Percentiles rank a stretch among this genome's conserved stretches.
Evolutionary conservation across 371 early-diverging fungal genomes (phyloP).

Genomic region (Umbelopsis sp.): DNA sequence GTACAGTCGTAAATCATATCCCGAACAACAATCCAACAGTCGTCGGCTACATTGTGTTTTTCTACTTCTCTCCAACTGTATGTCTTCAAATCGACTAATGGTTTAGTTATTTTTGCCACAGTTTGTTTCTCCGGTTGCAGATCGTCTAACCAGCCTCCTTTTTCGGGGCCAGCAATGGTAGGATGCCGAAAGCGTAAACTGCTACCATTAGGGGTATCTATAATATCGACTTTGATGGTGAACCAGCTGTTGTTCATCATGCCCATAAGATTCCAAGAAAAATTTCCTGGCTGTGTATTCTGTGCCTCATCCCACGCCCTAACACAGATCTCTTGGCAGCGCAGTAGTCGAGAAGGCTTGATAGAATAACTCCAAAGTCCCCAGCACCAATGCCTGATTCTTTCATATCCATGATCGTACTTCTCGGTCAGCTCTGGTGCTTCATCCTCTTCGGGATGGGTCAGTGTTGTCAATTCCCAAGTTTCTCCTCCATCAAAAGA

Average conservation of each 20-base stretch:
- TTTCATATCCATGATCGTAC: conserved; percentile 22
- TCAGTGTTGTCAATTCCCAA: conserved; percentile 64
- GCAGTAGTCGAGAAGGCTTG: conserved; percentile 49
- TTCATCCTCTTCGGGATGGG: conserved; percentile 25
- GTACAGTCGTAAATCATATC: conserved; percentile 91
- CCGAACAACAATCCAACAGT: conserved; percentile 83
- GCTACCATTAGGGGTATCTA: conserved; percentile 27
- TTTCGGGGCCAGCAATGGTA: conserved; percentile 39
- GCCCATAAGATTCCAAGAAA: conserved; percentile 84
- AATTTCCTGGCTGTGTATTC: conserved; percentile 75
- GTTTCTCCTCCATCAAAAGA: conserved; percentile 79
- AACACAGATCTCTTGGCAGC: conserved; percentile 59
- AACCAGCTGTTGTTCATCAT: conserved; percentile 85
- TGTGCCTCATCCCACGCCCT: conserved; percentile 76
- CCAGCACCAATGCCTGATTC: conserved; percentile 72
- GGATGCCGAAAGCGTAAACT: conserved; percentile 57
- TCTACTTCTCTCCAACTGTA: conserved; percentile 70
- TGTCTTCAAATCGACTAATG: conserved; percentile 8
- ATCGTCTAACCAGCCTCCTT: conserved; percentile 56
- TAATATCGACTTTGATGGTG: conserved; percentile 49
- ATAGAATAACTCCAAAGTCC: conserved; percentile 64
- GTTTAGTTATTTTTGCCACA: neutral
- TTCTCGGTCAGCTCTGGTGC: conserved; percentile 8
- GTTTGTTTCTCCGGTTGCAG: neutral
- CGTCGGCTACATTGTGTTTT: conserved; percentile 68